Base-by-base conservation (phyloP, 1,284 basidiomycete species). In the Apiotrichum laibachii region DNA sequence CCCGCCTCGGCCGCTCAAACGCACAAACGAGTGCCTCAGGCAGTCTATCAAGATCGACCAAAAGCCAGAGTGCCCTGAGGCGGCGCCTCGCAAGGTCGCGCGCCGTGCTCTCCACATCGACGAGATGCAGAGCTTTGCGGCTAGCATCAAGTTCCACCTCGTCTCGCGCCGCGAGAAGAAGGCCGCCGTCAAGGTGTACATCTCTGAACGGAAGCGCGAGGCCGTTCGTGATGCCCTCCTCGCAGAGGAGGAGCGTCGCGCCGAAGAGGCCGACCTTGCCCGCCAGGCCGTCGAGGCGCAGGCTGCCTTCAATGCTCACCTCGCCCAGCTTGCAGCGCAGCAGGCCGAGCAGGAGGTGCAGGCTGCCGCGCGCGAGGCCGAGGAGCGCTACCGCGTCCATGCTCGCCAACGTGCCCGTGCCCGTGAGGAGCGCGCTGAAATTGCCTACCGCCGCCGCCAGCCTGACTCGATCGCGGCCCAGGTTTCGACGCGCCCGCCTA, bases 241-340 rank as follows among this genome's bases (percentile, higher is more conserved):
- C 13, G 52, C 40, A 1, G 51, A 26, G 15, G 46, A 49, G 26
- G 37, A 47, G n/a, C 43, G 37, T 3, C 50, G 19, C 15, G 40
- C 48, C 1, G 57, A 53, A 18, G 57, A 49, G 40, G 57, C 51
- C 5, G 51, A 48, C 7, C 33, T 50, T 21, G 57, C 43, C n/a
- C 40, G 31, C 40, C 51, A 44, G 31, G 19, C 18, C 19, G 43
- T n/a, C 19, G 5, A n/a, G 9, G 18, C n/a, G 4, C 43, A 21
- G n/a, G 43, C 43, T 21, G 18, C n/a, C 4, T 31, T 31, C 26
- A 7, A 31, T 3, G 26, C 26, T 31, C 26, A 31, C 26, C 26
- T 31, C 26, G 26, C 26, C 26, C 26, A 31, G 4, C 26, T 31
- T 11, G n/a, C 43, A 5, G 43, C 18, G 6, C n/a, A n/a, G 8